Evolutionary conservation across 768 basidiomycete genomes (phyloP), one percentile per base, ranked within the genome.

Genomic region (Sutorius australiensis): DNA sequence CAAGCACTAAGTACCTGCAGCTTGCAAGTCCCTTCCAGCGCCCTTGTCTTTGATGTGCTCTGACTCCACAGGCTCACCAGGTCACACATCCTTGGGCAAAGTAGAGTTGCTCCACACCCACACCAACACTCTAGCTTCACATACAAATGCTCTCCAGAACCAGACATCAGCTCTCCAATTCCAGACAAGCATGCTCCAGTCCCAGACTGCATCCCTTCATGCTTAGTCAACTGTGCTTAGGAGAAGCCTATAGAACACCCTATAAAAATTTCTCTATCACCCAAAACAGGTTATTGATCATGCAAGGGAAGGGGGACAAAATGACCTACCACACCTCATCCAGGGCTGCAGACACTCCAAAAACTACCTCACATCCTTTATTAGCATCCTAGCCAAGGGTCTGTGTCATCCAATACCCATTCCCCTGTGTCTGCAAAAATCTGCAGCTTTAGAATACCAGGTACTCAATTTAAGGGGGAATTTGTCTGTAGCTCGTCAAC

Each of bases 1-100:
- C 67, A 85, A 83, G 67, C 80, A 81, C 56, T 81, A 82, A 51
- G 77, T 79, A 6, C 77, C 77, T 31, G 67, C 53, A 1, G 65
- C 75, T 59, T 66, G 71, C 52, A 66, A 76, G 53, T 9, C 62
- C 2, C 17, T 51, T 50, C 36, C 67, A 33, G 58, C 54, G 53
- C 55, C 70, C 8, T 60, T 67, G 4, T 63, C 67, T 8, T 59
- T 69, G 46, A 61, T 59, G 31, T 66, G 64, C 9, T 61, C 66
- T 3, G 49, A 14, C 21, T 67, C 65, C 47, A 55, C 59, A 32
- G 63, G 54, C 16, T 65, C 72, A 2, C 68, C 70, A 43, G 63
- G 57, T n/a, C 63, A 63, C 27, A 12, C 62, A 0, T 24, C 54
- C 58, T 36, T 40, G 41, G 48, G 66, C 43, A 63, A 71, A 17